These are phyloP conservation scores for Huntiella moniliformis DNA, from an alignment of 2,329 filamentous ascomycete species.

Conservation along the genomic window DNA sequence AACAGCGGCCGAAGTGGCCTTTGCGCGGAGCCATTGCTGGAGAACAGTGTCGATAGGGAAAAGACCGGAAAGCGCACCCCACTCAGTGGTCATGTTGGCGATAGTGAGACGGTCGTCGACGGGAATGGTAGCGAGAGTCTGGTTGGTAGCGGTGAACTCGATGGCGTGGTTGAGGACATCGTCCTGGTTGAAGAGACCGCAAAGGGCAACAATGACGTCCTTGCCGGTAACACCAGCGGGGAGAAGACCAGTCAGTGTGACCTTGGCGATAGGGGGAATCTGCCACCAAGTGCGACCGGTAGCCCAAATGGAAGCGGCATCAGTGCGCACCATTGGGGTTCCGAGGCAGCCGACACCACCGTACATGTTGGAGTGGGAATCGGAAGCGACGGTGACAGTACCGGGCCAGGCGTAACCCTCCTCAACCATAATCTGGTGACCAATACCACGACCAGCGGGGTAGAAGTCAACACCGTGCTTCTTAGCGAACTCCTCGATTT, in stretches of 20 bases:
- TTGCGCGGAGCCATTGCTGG: constrained; percentile 53
- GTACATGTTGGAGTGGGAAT: constrained; percentile 68
- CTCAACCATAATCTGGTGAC: constrained; percentile 84
- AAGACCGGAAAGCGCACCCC: constrained; percentile 42
- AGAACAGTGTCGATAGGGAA: constrained; percentile 68
- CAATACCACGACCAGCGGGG: constrained; percentile 61
- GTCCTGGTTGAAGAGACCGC: constrained; percentile 66
- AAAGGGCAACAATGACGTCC: constrained; percentile 81
- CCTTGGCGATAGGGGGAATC: constrained; percentile 63
- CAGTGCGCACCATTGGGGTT: constrained; percentile 68
- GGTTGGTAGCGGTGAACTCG: constrained; percentile 65
- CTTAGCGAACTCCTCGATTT: constrained; percentile 67
- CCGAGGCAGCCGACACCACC: constrained; percentile 61
- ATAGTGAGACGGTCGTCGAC: constrained; percentile 60
- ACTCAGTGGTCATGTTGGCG: constrained; percentile 67
- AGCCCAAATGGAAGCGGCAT: constrained; percentile 72
- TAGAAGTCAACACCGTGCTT: constrained; percentile 63
- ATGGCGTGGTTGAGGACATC: constrained; percentile 84
- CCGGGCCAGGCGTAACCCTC: constrained; percentile 71
- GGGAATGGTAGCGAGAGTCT: constrained; percentile 54
- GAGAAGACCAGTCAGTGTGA: constrained; percentile 57
- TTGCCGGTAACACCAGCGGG: constrained; percentile 75
- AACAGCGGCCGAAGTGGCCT: constrained; percentile 55
- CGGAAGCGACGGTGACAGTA: constrained; percentile 61
- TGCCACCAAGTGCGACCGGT: constrained; percentile 78